Evolutionary conservation across 2,329 filamentous ascomycete species (phyloP).

Genomic region (Calonectria fujianensis): DNA sequence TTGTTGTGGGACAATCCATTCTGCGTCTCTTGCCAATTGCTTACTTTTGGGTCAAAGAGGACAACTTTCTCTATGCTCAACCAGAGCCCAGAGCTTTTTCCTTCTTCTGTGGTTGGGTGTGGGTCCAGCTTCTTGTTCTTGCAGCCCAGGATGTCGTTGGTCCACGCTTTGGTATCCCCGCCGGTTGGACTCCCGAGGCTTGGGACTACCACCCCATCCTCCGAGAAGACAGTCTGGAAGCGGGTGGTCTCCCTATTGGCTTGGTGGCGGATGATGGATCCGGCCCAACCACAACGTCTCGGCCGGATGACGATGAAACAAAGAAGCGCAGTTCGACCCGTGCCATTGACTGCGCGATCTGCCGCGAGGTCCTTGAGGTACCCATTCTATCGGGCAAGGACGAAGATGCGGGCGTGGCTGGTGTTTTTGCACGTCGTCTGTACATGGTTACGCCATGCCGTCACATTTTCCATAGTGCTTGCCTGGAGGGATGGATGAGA

Average conservation of each 20-base stretch:
- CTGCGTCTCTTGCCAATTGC: constrained; percentile 86
- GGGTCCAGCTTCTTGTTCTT: constrained; percentile 89
- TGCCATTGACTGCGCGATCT: constrained; percentile 94
- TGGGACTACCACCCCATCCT: constrained; percentile 98
- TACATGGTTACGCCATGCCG: constrained; percentile 99
- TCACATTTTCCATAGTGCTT: constrained; percentile 95
- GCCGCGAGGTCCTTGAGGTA: constrained; percentile 92
- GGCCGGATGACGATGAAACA: constrained; percentile 59
- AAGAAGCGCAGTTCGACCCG: constrained; percentile 60
- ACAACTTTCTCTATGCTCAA: constrained; percentile 88
- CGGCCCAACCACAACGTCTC: constrained; percentile 46
- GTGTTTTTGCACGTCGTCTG: constrained; percentile 84
- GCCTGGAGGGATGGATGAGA: constrained; percentile 97
- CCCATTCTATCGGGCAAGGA: constrained; percentile 81
- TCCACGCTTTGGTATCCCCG: constrained; percentile 88
- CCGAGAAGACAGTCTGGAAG: constrained; percentile 86
- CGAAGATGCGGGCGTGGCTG: constrained; percentile 74
- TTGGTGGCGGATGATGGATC: constrained; percentile 64
- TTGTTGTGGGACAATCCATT: constrained; percentile 87
- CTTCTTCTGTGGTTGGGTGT: constrained; percentile 82
- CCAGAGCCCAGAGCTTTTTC: constrained; percentile 80
- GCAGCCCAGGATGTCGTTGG: constrained; percentile 89
- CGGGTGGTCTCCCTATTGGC: constrained; percentile 87
- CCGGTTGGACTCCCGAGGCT: constrained; percentile 80
- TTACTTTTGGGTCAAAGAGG: constrained; percentile 87